These are phyloP conservation scores for Alternaria ethzedia DNA, from an alignment of 2,329 filamentous ascomycete species.

Conservation along the genomic window DNA sequence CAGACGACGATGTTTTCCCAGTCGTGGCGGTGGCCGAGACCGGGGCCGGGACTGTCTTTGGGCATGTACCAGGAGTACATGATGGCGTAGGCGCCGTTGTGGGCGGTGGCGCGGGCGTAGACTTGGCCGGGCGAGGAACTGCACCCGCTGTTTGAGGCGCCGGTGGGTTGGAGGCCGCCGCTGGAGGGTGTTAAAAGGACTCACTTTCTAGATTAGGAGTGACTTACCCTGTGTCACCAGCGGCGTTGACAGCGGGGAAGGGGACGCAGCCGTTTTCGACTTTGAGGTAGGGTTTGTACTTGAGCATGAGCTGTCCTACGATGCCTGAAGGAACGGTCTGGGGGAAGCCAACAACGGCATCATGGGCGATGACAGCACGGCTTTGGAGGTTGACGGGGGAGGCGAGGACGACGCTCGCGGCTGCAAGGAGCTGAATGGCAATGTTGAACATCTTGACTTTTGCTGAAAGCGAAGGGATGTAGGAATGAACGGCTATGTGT, in stretches of 20 bases:
- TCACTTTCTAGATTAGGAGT: not conserved
- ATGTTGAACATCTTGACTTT: slow-evolving; percentile 32
- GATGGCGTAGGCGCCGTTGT: slow-evolving; percentile 54
- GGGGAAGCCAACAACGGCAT: slow-evolving; percentile 61
- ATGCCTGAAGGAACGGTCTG: slow-evolving; percentile 59
- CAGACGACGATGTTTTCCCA: slow-evolving; percentile 64
- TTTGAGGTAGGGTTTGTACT: slow-evolving; percentile 63
- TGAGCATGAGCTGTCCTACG: slow-evolving; percentile 58
- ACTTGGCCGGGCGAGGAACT: slow-evolving; percentile 57
- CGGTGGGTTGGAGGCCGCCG: slow-evolving; percentile 53
- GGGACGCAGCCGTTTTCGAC: slow-evolving; percentile 67
- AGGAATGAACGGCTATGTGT: not conserved
- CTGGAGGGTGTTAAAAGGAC: slow-evolving; percentile 30
- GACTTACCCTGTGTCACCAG: slow-evolving; percentile 62
- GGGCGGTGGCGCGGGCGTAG: slow-evolving; percentile 55
- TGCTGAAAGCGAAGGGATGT: not conserved
- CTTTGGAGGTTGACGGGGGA: slow-evolving; percentile 36
- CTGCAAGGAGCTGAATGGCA: slow-evolving; percentile 30
- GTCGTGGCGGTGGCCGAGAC: slow-evolving; percentile 61
- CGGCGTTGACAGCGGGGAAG: slow-evolving; percentile 65
- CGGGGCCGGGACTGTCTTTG: slow-evolving; percentile 55
- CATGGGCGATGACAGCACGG: slow-evolving; percentile 53
- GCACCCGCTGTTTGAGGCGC: slow-evolving; percentile 50
- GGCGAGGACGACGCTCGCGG: slow-evolving; percentile 27
- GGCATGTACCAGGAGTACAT: slow-evolving; percentile 63